Evolutionary conservation across 805 yeast genomes (phyloP), one percentile per base, ranked within the genome.

Genomic region (Cyberlindnera xylosilytica): DNA sequence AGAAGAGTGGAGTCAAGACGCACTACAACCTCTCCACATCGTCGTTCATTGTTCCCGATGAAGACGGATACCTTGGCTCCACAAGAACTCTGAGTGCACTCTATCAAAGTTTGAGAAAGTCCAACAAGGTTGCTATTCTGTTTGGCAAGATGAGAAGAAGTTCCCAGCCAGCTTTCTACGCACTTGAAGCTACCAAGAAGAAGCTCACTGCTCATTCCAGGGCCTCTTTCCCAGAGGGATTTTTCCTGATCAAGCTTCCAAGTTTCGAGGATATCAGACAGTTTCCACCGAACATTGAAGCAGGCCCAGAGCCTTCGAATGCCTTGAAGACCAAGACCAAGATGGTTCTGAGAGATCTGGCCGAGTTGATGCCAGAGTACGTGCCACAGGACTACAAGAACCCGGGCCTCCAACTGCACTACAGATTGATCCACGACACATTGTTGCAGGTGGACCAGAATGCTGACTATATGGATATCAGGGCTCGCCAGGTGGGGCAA

Each of bases 181-280:
- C 83, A 2, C 52, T 89, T 44, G 66, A 79, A 26, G 84, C 95
- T 0, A 74, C 84, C 0, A 53, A 49, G 7, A 35, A 28, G 24
- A 34, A 23, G 20, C 22, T 31, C 18, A 33, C 29, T 12, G 17
- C 28, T 13, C 33, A 20, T 10, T 37, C 43, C 9, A 42, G 33
- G 16, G 13, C 32, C 2, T 16, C 11, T 10, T 49, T 45, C 42
- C 58, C 58, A 1, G 79, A 84, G 43, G 97, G 97, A 0, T 76
- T 91, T 47, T 79, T 82, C 37, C 60, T 89, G 42, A 70, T 84
- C 8, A 70, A 73, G 23, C 52, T 86, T 18, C 97, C 98, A 1
- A 84, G 76, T 69, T 63, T 77, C 13, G 95, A 88, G 51, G 91
- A 87, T 57, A 62, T 88, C 4, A 68, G 97, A 39, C 70, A 74